phyloP scores from a whole-genome alignment of 2,329 filamentous ascomycete species.

The Aspergillus proliferans region DNA sequence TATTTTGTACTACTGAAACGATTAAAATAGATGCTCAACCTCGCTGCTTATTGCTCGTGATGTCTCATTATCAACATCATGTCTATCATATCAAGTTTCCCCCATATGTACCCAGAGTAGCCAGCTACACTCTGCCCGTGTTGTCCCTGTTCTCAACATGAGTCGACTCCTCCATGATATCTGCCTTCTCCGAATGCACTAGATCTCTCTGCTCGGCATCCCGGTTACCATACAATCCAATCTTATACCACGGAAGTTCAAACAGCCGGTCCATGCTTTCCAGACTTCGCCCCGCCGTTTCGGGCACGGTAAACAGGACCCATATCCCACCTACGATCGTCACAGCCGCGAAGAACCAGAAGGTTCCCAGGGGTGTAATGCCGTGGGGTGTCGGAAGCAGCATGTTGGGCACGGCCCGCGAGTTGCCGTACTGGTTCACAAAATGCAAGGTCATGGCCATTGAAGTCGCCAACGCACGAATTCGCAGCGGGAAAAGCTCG shows the following conservation, averaged over 20 bases:
- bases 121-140: neutral
- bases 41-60: neutral
- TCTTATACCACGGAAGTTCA: conserved; percentile 66
- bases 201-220: conserved; percentile 25
- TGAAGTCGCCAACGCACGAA: conserved; percentile 64
- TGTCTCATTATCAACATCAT: neutral
- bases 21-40: neutral
- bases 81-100: neutral
- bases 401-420: conserved; percentile 69
- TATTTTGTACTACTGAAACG: neutral
- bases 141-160: conserved; percentile 11
- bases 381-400: conserved; percentile 44
- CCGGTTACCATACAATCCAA: conserved; percentile 46
- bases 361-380: conserved; percentile 59
- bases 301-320: conserved; percentile 67
- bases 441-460: conserved; percentile 75
- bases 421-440: conserved; percentile 71
- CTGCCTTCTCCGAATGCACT: conserved; percentile 17
- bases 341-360: conserved; percentile 67
- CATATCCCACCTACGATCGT: conserved; percentile 62
- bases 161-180: conserved; percentile 7
- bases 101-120: too few species aligned
- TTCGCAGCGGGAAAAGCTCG: conserved; percentile 68
- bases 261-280: conserved; percentile 66
- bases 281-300: conserved; percentile 56